These are phyloP conservation scores for Talaromyces adpressus DNA, from an alignment of 495 filamentous ascomycete species.

Conservation along the genomic window DNA sequence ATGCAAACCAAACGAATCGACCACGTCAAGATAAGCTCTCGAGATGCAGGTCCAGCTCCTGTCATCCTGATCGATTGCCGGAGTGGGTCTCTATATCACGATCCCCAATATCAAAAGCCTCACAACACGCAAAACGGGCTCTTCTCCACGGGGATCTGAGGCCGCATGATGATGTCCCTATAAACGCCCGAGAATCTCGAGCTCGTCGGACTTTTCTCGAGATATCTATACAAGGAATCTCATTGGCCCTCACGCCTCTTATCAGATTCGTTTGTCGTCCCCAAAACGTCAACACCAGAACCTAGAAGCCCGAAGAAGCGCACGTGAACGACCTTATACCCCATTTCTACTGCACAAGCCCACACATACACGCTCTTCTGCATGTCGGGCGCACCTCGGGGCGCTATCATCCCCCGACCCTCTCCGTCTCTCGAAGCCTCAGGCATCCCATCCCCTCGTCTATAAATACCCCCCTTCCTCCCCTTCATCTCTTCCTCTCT, in stretches of 20 bases:
- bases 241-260: not conserved
- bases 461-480: slow-evolving; percentile 4
- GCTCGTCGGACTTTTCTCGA: not conserved
- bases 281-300: not conserved
- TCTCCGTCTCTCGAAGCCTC: not conserved
- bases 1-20: not conserved
- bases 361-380: too few relatives aligned
- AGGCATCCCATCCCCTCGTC: not conserved
- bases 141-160: not conserved
- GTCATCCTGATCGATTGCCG: not conserved
- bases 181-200: not conserved
- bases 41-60: too few relatives aligned
- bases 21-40: not conserved
- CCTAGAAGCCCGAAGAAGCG: not conserved
- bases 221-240: not conserved
- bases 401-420: not conserved
- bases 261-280: not conserved
- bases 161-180: not conserved
- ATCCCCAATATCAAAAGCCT: not conserved
- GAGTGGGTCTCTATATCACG: too few relatives aligned
- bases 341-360: not conserved
- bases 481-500: not conserved
- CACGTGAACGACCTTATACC: not conserved
- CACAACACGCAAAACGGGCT: not conserved
- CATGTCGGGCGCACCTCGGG: not conserved